These are phyloP conservation scores for Chalciporus sphaerocephalus DNA, from an alignment of 768 basidiomycete species.

Conservation along the genomic window DNA sequence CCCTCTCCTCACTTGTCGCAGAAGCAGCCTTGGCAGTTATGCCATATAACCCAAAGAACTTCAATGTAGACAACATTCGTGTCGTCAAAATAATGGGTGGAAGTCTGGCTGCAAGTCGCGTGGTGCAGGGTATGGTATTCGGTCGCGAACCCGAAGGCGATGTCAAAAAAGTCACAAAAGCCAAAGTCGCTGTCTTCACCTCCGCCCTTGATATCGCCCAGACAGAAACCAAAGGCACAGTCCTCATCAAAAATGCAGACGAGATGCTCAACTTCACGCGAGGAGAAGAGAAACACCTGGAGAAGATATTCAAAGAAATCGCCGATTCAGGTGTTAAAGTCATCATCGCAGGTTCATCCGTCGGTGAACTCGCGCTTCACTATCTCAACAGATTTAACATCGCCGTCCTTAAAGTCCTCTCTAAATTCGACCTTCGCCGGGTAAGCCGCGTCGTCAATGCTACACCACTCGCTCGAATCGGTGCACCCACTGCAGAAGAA, in stretches of 20 bases:
- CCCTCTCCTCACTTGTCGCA: constrained; percentile 76
- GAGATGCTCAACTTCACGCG: constrained; percentile 97
- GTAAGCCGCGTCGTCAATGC: constrained; percentile 94
- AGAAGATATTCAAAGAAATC: constrained; percentile 98
- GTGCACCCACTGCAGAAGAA: constrained; percentile 94
- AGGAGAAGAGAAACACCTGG: constrained; percentile 94
- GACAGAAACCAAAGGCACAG: constrained; percentile 98
- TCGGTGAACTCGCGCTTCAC: constrained; percentile 95
- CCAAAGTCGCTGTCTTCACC: constrained; percentile 95
- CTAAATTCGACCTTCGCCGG: constrained; percentile 95
- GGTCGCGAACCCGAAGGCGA: constrained; percentile 91
- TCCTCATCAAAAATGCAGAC: constrained; percentile 89
- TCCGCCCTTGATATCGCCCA: constrained; percentile 89
- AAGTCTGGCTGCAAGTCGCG: constrained; percentile 74
- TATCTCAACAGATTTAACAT: constrained; percentile 93
- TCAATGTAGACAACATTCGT: constrained; percentile 97
- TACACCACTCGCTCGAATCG: constrained; percentile 92
- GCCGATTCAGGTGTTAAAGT: constrained; percentile 93
- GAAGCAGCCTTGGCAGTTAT: constrained; percentile 92
- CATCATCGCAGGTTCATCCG: constrained; percentile 86
- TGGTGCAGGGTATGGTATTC: constrained; percentile 98
- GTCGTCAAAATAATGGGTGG: constrained; percentile 99
- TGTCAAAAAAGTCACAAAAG: constrained; percentile 76
- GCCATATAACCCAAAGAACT: constrained; percentile 82
- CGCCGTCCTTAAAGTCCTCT: constrained; percentile 93